Evolutionary conservation across 164 flowering plant species (phyloP).

Genomic region (Vitis rupestris): DNA sequence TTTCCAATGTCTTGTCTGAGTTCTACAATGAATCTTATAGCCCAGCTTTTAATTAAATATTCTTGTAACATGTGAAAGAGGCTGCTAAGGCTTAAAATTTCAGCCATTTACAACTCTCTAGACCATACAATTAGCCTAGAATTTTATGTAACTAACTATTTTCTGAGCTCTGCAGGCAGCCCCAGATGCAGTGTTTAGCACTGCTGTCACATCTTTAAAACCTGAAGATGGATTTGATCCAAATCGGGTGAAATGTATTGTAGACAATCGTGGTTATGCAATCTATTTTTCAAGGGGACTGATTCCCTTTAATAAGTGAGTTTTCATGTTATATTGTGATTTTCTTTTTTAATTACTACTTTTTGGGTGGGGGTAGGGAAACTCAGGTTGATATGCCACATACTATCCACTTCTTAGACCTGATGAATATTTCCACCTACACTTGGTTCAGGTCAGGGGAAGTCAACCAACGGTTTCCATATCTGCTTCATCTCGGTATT

Average conservation of each 20-base stretch:
- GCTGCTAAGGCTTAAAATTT: no score
- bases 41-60: no score
- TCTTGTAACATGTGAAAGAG: no score
- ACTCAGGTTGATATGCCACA: no score
- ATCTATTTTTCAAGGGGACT: conserved; percentile 92
- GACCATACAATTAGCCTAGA: no score
- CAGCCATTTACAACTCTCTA: no score
- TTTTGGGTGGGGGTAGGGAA: no score
- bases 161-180: conserved; percentile 48
- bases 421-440: background rate
- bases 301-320: conserved; percentile 90
- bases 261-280: conserved; percentile 89
- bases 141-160: no score
- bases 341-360: no score
- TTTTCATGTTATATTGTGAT: background rate
- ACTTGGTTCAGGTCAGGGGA: conserved; percentile 61
- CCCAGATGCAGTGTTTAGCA: conserved; percentile 98
- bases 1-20: no score
- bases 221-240: conserved; percentile 91
- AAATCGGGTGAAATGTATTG: conserved; percentile 89
- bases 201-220: conserved; percentile 87
- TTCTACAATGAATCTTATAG: no score
- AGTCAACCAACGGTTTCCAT: conserved; percentile 76
- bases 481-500: conserved; percentile 93
- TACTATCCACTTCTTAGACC: background rate